These are phyloP conservation scores for Xylaria sp. DNA, from an alignment of 2,329 filamentous ascomycete genomes.

Conservation along the genomic window DNA sequence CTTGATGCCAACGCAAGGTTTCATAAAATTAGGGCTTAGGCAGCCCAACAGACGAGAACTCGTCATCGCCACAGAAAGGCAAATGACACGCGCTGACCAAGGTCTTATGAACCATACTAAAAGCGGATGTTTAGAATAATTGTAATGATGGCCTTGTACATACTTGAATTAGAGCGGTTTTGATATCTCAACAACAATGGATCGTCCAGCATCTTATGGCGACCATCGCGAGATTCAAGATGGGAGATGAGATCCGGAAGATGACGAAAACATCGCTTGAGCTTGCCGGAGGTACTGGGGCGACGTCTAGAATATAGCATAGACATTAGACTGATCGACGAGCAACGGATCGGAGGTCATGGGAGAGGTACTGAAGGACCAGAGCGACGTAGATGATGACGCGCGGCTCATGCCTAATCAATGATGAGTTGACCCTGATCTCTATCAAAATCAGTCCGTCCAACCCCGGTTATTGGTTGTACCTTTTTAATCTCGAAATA, in stretches of 20 bases:
- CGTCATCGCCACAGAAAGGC: slow-evolving; percentile 12
- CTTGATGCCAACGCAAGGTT: slow-evolving; percentile 9
- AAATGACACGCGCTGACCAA: slow-evolving; percentile 10
- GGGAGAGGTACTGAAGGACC: not conserved
- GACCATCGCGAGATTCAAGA: no score
- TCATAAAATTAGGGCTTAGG: slow-evolving; percentile 22
- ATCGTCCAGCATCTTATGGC: not conserved
- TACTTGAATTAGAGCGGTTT: slow-evolving; percentile 34
- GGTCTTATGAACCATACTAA: slow-evolving; percentile 22
- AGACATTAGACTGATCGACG: not conserved
- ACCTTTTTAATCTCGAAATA: not conserved
- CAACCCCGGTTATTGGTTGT: not conserved
- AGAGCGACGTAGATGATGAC: not conserved
- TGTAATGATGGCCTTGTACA: slow-evolving; percentile 40
- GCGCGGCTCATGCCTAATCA: not conserved
- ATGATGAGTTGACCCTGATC: not conserved
- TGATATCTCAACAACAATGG: slow-evolving; percentile 9
- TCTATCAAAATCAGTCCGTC: not conserved
- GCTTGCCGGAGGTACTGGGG: not conserved
- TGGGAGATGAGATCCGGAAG: not conserved
- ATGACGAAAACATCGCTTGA: not conserved
- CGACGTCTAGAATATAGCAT: not conserved
- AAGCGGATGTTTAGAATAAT: slow-evolving; percentile 38
- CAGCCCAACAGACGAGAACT: slow-evolving; percentile 7
- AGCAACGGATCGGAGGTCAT: not conserved